Base-by-base conservation (phyloP, 129 eudicot species). In the Centaurea solstitialis region DNA sequence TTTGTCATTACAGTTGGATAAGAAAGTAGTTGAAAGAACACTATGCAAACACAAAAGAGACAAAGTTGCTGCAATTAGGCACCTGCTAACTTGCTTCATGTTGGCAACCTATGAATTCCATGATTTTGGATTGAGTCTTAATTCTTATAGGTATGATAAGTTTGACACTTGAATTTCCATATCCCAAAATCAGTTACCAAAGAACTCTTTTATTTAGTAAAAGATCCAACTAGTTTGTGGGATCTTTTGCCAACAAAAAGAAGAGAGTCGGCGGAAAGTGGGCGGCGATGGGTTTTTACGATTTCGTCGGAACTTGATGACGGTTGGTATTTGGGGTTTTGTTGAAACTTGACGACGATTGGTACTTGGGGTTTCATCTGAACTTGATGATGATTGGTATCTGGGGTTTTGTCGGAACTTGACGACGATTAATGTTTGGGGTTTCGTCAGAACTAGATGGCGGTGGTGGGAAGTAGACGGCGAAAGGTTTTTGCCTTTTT, bases 1-100 rank as follows among this genome's bases (percentile, higher is more conserved):
- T 5, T 59, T 45, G 30, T 80, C 13, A 41, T 38, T 57, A 38
- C 85, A 95, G 99, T 59, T 95, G 87, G 99, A 95, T 92, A 95
- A 91, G 90, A 95, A 95, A 89, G 97, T 95, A 50, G 99, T 98
- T 26, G 99, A 95, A 82, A 89, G 98, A 81, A 91, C 97, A 21
- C 67, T 95, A 72, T 84, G 99, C 7, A 98, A 95, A 86, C 99
- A 95, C 89, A 95, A 95, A 83, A 98, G 98, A 4, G 98, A 95
- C 82, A 94, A 98, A 17, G 97, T 95, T 76, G 98, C 99, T 79
- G 99, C 99, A 39, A 88, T 95, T 28, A 88, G 96, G 79, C 79
- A 88, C 83, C 79, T n/a, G n/a, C n/a, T n/a, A n/a, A n/a, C n/a
- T n/a, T 93, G 77, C 87, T 93, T 73, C 76, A 81, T 3, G 85